Conservation (phyloP, 139 green algal genomes). For the Tetraselmis striata region DNA sequence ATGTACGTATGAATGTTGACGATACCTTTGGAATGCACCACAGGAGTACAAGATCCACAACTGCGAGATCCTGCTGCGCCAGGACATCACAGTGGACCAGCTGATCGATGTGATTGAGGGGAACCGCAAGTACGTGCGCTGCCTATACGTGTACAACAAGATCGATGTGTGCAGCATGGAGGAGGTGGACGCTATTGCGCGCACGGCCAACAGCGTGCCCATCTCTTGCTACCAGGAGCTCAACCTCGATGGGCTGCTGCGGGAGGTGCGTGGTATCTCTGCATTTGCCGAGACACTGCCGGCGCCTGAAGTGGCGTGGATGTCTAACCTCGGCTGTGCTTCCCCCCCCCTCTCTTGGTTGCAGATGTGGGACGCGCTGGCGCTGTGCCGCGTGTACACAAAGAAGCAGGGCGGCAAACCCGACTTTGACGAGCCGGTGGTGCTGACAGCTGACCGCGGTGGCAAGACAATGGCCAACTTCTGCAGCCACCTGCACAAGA, state of each 20-base stretch:
- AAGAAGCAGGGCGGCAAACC: constrained; percentile 89
- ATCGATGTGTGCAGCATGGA: constrained; percentile 78
- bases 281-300: too few relatives aligned
- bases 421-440: constrained; percentile 92
- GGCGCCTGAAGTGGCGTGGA: too few relatives aligned
- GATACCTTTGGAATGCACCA: constrained; percentile 34
- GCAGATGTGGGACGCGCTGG: constrained; percentile 96
- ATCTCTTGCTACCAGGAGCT: constrained; percentile 81
- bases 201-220: constrained; percentile 71
- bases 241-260: constrained; percentile 90
- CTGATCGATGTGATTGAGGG: constrained; percentile 98
- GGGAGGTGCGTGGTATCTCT: background rate
- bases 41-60: constrained; percentile 93
- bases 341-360: background rate
- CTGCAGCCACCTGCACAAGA: constrained; percentile 79
- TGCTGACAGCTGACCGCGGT: constrained; percentile 79
- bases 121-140: constrained; percentile 87
- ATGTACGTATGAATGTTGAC: too few relatives aligned
- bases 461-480: constrained; percentile 80
- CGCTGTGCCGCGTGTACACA: constrained; percentile 89
- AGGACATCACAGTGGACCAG: constrained; percentile 85
- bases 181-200: constrained; percentile 89
- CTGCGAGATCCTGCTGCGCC: constrained; percentile 82
- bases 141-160: constrained; percentile 99
- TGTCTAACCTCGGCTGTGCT: background rate